Conservation (phyloP, 2,329 filamentous ascomycete species). For the Aspergillus caelatus region DNA sequence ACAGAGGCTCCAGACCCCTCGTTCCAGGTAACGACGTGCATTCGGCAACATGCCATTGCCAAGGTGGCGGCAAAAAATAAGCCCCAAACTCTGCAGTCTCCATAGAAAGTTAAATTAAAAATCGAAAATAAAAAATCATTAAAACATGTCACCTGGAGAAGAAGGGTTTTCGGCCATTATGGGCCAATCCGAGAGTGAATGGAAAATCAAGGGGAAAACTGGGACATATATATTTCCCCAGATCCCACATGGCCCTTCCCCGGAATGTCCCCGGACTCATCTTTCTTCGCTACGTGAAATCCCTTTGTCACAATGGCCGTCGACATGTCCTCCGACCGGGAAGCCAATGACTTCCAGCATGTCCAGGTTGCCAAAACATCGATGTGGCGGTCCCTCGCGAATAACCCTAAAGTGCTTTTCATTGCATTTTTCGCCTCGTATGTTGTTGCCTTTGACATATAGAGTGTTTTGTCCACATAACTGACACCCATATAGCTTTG, state of each 20-base stretch:
- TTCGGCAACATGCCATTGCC: not conserved
- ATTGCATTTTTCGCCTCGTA: slow-evolving; percentile 55
- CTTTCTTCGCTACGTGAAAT: not conserved
- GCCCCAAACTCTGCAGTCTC: not conserved
- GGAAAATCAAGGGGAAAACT: not conserved
- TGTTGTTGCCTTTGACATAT: not conserved
- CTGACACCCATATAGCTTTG: slow-evolving; percentile 32
- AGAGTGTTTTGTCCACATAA: too few species aligned
- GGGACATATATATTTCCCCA: slow-evolving; percentile 6
- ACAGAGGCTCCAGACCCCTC: not conserved
- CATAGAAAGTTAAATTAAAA: not conserved
- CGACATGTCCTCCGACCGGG: slow-evolving; percentile 3
- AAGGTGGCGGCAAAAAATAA: not conserved
- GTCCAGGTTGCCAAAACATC: slow-evolving; percentile 26
- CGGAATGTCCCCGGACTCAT: slow-evolving; percentile 3
- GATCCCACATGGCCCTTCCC: slow-evolving; percentile 7
- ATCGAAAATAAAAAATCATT: not conserved
- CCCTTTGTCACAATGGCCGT: not conserved
- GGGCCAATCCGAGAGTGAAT: not conserved
- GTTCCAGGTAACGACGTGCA: not conserved
- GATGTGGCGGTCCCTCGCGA: slow-evolving; percentile 28
- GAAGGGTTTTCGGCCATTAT: not conserved
- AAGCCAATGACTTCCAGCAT: slow-evolving; percentile 13
- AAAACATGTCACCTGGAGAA: not conserved
- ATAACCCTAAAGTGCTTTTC: slow-evolving; percentile 52